phyloP scores from a whole-genome alignment of 2,329 filamentous ascomycete species.

The Colletotrichum sp. region DNA sequence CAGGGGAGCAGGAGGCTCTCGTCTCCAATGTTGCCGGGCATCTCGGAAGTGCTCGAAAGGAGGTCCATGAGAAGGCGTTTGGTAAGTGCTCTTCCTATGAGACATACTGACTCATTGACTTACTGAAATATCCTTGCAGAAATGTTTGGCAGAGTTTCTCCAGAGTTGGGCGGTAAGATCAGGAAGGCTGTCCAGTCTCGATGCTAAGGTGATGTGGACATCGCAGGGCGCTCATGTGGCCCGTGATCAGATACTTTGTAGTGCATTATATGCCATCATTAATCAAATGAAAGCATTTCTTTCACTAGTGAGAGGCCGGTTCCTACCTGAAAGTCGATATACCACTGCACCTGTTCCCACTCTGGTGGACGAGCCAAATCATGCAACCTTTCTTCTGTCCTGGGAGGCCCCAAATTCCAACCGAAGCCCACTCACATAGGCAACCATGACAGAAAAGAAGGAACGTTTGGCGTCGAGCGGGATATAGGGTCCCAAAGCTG shows the following conservation, averaged over 20 bases:
- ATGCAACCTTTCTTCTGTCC: no score
- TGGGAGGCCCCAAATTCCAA: no score
- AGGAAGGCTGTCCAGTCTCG: neutral
- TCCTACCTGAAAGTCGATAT: no score
- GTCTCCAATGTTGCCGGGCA: neutral
- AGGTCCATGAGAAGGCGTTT: slow-evolving; percentile 1
- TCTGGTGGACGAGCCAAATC: no score
- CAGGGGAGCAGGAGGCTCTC: neutral
- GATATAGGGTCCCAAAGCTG: no score
- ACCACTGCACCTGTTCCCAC: no score
- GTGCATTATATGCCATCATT: neutral
- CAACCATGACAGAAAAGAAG: no score
- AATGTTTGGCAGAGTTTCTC: neutral
- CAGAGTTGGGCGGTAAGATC: neutral
- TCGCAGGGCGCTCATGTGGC: no score
- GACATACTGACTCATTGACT: neutral
- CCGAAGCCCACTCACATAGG: no score
- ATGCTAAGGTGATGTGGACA: neutral
- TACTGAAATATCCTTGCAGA: neutral
- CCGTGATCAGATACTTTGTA: neutral
- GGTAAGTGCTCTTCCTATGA: neutral
- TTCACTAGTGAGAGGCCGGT: no score
- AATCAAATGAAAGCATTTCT: no score
- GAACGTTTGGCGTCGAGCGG: no score
- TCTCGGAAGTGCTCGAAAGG: neutral